phyloP scores from a whole-genome alignment of 1,284 basidiomycete genomes.

The Polyporus tsugae region DNA sequence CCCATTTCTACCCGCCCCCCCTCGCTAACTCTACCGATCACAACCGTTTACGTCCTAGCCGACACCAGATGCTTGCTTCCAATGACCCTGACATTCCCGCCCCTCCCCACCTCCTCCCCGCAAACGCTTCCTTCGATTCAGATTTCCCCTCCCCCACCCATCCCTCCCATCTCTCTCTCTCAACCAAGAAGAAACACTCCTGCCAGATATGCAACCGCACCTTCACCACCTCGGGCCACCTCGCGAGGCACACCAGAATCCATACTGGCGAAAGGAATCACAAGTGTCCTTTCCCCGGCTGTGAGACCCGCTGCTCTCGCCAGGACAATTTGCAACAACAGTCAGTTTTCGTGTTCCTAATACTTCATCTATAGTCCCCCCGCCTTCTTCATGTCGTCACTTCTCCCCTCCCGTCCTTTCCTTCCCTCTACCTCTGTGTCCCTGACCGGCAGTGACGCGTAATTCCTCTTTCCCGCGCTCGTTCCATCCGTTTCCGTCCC shows the following conservation, averaged over 20 bases:
- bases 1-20: conserved; percentile 3
- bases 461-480: background rate
- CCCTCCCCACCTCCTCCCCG: conserved; percentile 20
- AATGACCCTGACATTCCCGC: conserved; percentile 22
- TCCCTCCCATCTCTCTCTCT: conserved; percentile 16
- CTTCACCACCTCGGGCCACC: conserved; percentile 86
- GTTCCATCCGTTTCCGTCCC: conserved; percentile 8
- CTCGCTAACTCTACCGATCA: conserved; percentile 26
- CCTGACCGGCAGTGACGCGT: background rate
- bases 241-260: conserved; percentile 81
- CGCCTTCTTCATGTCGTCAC: conserved; percentile 9
- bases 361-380: conserved; percentile 8
- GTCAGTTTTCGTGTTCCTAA: conserved; percentile 53
- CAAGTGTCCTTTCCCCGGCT: conserved; percentile 84
- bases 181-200: conserved; percentile 51
- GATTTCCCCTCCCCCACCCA: conserved; percentile 16
- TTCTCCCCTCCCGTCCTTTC: conserved; percentile 9
- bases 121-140: conserved; percentile 23
- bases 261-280: conserved; percentile 87
- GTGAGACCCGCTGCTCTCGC: conserved; percentile 80
- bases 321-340: conserved; percentile 87
- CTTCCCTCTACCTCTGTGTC: background rate
- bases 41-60: conserved; percentile 30
- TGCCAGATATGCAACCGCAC: conserved; percentile 58
- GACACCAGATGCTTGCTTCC: conserved; percentile 24